These are phyloP conservation scores for Fusarium torulosum DNA, from an alignment of 2,329 filamentous ascomycete genomes.

Conservation along the genomic window DNA sequence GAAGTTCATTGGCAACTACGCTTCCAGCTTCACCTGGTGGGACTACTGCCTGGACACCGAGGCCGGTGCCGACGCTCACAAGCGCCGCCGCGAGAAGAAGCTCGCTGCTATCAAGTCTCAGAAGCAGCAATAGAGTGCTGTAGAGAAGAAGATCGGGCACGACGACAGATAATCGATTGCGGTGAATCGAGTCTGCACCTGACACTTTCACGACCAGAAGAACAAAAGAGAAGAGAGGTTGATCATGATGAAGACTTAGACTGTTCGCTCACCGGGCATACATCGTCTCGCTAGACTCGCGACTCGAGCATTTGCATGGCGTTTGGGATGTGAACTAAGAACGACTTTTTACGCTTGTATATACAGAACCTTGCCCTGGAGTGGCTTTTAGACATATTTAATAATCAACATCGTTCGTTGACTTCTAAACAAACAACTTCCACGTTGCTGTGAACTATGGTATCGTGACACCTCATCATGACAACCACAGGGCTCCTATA, in stretches of 20 bases:
- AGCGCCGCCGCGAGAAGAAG: conserved; percentile 85
- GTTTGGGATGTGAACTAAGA: conserved; percentile 49
- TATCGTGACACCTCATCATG: conserved; percentile 1
- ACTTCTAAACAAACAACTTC: conserved; percentile 1
- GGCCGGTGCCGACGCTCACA: conserved; percentile 86
- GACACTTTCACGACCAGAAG: conserved; percentile 18
- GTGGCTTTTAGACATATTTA: conserved; percentile 51
- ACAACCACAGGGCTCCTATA: not conserved
- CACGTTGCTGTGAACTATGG: not conserved
- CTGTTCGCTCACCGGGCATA: conserved; percentile 36
- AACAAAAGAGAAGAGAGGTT: conserved; percentile 22
- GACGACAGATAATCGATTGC: conserved; percentile 37
- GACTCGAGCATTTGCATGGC: conserved; percentile 49
- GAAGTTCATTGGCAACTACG: conserved; percentile 98
- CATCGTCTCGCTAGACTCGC: conserved; percentile 35
- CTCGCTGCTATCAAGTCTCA: conserved; percentile 72
- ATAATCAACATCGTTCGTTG: conserved; percentile 52
- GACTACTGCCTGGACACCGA: conserved; percentile 95
- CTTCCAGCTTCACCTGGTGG: conserved; percentile 99
- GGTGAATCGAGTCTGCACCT: conserved; percentile 42
- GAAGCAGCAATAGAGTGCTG: conserved; percentile 70
- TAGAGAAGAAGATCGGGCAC: conserved; percentile 8
- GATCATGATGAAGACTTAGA: conserved; percentile 47
- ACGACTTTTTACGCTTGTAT: conserved; percentile 50
- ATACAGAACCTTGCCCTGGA: conserved; percentile 47